phyloP scores from a whole-genome alignment of 2,329 filamentous ascomycete species.

The Aspergillus sergii region DNA sequence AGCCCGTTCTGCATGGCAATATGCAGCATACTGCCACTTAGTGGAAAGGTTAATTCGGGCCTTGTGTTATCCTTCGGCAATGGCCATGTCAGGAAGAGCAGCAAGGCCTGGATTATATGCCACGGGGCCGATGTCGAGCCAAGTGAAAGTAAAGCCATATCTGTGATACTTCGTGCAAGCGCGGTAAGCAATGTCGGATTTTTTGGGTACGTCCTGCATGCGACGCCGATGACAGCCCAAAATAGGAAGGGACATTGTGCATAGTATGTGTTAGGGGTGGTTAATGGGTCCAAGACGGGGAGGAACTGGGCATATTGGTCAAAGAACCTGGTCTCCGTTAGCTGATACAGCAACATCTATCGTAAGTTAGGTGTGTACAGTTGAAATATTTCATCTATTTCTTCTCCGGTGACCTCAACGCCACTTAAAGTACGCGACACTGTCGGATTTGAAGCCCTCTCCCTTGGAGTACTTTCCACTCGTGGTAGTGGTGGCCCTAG shows the following conservation, averaged over 20 bases:
- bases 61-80: slow-evolving; percentile 38
- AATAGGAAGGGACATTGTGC: slow-evolving; percentile 79
- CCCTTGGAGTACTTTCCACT: slow-evolving; percentile 15
- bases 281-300: slow-evolving; percentile 47
- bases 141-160: slow-evolving; percentile 41
- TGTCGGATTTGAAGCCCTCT: slow-evolving; percentile 23
- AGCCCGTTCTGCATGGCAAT: slow-evolving; percentile 48
- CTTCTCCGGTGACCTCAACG: slow-evolving; percentile 30
- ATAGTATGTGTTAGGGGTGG: slow-evolving; percentile 73
- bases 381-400: slow-evolving; percentile 43
- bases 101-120: slow-evolving; percentile 39
- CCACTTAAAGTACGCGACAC: slow-evolving; percentile 34
- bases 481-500: slow-evolving; percentile 17
- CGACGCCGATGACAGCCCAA: slow-evolving; percentile 64
- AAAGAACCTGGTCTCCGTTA: slow-evolving; percentile 36
- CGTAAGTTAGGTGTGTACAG: slow-evolving; percentile 27
- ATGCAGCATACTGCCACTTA: slow-evolving; percentile 43
- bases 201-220: slow-evolving; percentile 39
- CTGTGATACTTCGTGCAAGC: slow-evolving; percentile 35
- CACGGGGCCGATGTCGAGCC: slow-evolving; percentile 32
- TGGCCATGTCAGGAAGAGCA: slow-evolving; percentile 45
- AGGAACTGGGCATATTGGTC: slow-evolving; percentile 41
- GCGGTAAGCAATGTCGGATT: slow-evolving; percentile 43
- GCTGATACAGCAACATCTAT: not conserved
- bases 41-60: slow-evolving; percentile 38